Base-by-base conservation (phyloP, 495 filamentous ascomycete genomes). In the Pyronema omphalodes region DNA sequence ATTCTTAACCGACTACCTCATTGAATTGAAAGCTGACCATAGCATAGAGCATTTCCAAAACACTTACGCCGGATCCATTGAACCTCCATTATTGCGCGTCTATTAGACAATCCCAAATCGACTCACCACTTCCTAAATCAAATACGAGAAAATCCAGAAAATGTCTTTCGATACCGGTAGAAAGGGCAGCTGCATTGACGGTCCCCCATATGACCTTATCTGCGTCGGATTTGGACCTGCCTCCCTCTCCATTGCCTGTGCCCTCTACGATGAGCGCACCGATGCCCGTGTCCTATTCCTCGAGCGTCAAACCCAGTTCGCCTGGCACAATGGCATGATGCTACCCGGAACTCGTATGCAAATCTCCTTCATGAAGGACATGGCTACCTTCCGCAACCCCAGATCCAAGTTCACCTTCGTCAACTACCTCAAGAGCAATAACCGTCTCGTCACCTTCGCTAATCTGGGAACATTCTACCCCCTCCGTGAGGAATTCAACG, bases 301-400 rank as follows among this genome's bases (percentile, higher is more conserved):
- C 19, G 89, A 95, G 70, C 80, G 81, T 56, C 89, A 96, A 69
- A 62, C 72, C 17, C 70, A 76, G 41, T 96, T 95, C 61, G 76
- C 79, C 50, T 95, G 89, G 89, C 89, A 96, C 67, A 78, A 83
- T 5, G 89, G 89, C 34, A 96, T 96, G 89, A 75, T 94, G 52
- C 76, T 96, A 0, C 86, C 86, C 0, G 86, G 85, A 47, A 84
- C 87, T 9, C 85, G 82, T 66, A 96, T 96, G 89, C 89, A 96
- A 67, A 94, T 96, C 55, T 88, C 85, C 34, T 96, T 95, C 73
- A 74, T 96, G 68, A 96, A 96, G 71, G 89, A 95, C 61, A 73
- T 96, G 56, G 89, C 89, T 8, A 89, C 86, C 8, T 69, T 94
- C 44, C 75, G 89, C 40, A 79, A 95, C 58, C 89, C 88, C 3